phyloP scores from a whole-genome alignment of 2,329 filamentous ascomycete species.

The Trichoderma sp. region DNA sequence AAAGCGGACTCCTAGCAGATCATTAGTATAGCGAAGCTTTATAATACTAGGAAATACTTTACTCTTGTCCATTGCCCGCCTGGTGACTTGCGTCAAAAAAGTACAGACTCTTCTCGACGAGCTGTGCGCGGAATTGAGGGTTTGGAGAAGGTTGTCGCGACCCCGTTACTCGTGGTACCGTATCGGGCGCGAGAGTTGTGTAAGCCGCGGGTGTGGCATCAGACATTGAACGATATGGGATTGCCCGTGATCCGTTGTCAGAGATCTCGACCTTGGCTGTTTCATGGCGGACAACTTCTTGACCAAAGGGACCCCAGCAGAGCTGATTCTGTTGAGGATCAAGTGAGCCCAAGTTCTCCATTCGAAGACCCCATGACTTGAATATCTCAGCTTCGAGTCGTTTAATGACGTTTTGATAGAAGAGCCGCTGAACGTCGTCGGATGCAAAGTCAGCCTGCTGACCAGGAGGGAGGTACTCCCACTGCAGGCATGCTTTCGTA shows the following conservation, averaged over 20 bases:
- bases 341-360: background rate
- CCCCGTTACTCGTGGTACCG: background rate
- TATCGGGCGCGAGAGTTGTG: background rate
- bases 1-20: background rate
- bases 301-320: slow-evolving; percentile 4
- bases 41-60: background rate
- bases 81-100: slow-evolving; percentile 5
- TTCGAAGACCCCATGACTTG: background rate
- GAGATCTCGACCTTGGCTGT: background rate
- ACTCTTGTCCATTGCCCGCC: background rate
- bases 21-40: background rate
- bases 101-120: background rate
- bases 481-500: background rate
- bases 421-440: background rate
- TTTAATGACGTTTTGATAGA: slow-evolving; percentile 7
- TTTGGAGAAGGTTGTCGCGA: background rate
- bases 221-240: background rate
- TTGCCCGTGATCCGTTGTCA: background rate
- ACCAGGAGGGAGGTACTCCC: background rate
- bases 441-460: background rate
- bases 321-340: slow-evolving; percentile 1
- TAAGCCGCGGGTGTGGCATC: background rate
- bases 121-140: background rate
- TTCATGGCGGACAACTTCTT: background rate
- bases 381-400: slow-evolving; percentile 9